Evolutionary conservation across 306 rosid genomes (phyloP).

Genomic region (Begonia loranthoides): DNA sequence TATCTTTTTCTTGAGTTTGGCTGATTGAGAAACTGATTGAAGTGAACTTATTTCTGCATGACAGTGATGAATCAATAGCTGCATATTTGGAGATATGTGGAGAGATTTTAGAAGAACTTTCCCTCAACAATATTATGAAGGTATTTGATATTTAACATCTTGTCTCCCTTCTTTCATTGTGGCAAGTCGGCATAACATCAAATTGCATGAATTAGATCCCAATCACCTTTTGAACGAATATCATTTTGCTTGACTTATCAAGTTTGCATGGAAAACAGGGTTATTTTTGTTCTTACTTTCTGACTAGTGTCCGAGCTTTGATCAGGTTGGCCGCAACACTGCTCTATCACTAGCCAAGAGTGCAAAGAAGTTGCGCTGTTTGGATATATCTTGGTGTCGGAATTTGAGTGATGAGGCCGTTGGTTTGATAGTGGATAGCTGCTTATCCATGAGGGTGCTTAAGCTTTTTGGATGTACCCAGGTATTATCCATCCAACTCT

Average conservation of each 20-base stretch:
- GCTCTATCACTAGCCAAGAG: slow-evolving; percentile 38
- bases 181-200: neutral
- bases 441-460: slow-evolving; percentile 50
- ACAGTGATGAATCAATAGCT: slow-evolving; percentile 77
- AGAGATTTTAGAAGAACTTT: slow-evolving; percentile 47
- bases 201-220: neutral
- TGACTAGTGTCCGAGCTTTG: slow-evolving; percentile 2
- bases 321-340: slow-evolving; percentile 58
- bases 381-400: slow-evolving; percentile 87
- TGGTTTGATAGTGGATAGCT: slow-evolving; percentile 65
- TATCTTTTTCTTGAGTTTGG: too few relatives aligned
- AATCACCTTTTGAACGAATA: neutral
- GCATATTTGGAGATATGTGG: slow-evolving; percentile 61
- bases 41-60: slow-evolving; percentile 5
- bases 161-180: slow-evolving; percentile 5
- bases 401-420: slow-evolving; percentile 44
- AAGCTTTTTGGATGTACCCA: slow-evolving; percentile 75
- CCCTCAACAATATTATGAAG: slow-evolving; percentile 56
- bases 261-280: neutral
- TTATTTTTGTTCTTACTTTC: neutral
- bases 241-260: neutral
- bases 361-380: slow-evolving; percentile 40
- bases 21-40: slow-evolving; percentile 5
- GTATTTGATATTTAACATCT: slow-evolving; percentile 16
- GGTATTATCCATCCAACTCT: slow-evolving; percentile 24